phyloP scores from a whole-genome alignment of 139 green algal species.

The Coelastrella sp. region DNA sequence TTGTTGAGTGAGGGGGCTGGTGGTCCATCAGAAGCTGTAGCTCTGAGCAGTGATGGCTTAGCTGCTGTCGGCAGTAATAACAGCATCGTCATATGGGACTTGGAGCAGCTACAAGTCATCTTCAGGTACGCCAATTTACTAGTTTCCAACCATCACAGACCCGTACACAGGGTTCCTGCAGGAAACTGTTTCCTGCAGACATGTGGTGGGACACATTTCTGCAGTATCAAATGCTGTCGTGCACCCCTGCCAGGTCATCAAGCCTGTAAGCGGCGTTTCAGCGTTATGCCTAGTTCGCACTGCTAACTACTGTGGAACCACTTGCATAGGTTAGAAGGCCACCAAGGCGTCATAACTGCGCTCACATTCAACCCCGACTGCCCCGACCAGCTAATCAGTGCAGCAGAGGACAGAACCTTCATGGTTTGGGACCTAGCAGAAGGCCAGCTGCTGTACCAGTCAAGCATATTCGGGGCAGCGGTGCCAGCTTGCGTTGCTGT shows the following conservation, averaged over 20 bases:
- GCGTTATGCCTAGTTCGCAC: no score
- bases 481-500: slow-evolving; percentile 22
- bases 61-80: neutral
- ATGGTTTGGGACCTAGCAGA: slow-evolving; percentile 37
- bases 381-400: neutral
- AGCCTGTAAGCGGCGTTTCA: no score
- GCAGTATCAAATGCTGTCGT: no score
- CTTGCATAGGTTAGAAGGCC: slow-evolving; percentile 13
- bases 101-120: neutral
- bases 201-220: no score
- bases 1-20: neutral
- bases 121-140: slow-evolving; percentile 12
- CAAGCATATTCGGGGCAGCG: slow-evolving; percentile 11
- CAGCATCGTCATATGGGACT: slow-evolving; percentile 23
- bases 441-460: slow-evolving; percentile 31
- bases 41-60: neutral
- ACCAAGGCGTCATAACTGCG: slow-evolving; percentile 12
- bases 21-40: neutral
- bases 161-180: neutral
- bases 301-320: no score
- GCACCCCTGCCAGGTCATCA: no score
- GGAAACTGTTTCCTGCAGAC: neutral
- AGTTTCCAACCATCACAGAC: neutral
- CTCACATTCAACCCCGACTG: slow-evolving; percentile 5
- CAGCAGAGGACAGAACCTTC: slow-evolving; percentile 43